Evolutionary conservation across 257 asterid genomes (phyloP).

Genomic region (Oldenlandia corymbosa): DNA sequence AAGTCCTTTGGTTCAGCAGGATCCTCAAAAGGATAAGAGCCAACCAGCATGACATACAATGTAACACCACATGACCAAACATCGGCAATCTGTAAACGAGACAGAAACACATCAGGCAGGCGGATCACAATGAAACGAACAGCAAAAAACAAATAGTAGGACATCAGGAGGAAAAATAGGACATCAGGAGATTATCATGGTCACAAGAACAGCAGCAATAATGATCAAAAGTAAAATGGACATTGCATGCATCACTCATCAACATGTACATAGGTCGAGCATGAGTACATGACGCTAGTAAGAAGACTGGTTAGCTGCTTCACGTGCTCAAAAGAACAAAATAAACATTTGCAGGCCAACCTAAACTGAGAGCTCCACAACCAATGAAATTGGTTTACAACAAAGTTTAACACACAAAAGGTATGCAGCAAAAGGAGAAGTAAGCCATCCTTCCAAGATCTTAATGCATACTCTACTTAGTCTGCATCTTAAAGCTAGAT

Average conservation of each 20-base stretch:
- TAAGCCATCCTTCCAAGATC: neutral
- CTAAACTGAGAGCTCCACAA: neutral
- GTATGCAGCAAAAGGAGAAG: neutral
- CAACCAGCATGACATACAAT: conserved; percentile 78
- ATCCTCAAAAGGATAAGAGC: conserved; percentile 89
- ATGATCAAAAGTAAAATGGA: neutral
- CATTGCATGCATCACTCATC: neutral
- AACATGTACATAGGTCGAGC: too few species aligned
- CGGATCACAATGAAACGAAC: conserved; percentile 4
- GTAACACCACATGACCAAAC: conserved; percentile 97
- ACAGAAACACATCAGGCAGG: conserved; percentile 5
- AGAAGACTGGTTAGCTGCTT: neutral
- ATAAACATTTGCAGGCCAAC: neutral
- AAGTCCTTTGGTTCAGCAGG: conserved; percentile 79
- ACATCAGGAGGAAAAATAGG: neutral
- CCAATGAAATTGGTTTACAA: neutral
- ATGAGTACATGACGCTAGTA: too few species aligned
- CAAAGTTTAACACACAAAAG: neutral
- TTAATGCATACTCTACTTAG: neutral
- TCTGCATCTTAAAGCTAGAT: neutral
- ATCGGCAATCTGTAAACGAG: conserved; percentile 67
- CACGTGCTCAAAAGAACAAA: neutral
- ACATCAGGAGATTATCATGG: neutral
- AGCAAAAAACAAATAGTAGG: conserved; percentile 4
- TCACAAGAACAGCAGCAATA: neutral